Percentiles rank a stretch among this genome's conserved stretches.
Conservation (phyloP, 768 basidiomycete species). For the Terana coerulea region DNA sequence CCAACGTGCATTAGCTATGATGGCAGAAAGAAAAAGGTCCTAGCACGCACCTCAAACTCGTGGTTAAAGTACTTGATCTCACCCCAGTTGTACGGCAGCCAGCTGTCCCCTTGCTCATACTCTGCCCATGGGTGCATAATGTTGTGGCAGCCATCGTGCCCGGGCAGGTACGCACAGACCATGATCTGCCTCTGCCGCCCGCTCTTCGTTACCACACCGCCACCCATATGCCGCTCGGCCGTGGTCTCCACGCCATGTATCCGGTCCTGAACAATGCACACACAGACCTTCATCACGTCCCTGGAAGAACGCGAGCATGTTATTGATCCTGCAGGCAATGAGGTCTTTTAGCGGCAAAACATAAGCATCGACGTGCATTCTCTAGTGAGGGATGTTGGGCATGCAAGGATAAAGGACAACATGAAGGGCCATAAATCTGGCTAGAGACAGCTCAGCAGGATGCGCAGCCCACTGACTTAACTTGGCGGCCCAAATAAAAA, state of each 20-base stretch:
- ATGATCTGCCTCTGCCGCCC: conserved; percentile 38
- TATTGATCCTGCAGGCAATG: no score
- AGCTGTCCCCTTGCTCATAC: conserved; percentile 40
- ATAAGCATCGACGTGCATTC: no score
- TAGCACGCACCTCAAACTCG: conserved; percentile 47
- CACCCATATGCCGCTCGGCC: neutral
- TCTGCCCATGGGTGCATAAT: conserved; percentile 41
- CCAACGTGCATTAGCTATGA: no score
- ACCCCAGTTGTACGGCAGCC: conserved; percentile 61
- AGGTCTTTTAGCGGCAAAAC: no score
- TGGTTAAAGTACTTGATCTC: conserved; percentile 54
- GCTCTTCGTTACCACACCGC: conserved; percentile 17
- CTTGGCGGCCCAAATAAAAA: no score
- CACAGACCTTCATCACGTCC: conserved; percentile 57
- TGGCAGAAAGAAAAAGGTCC: no score
- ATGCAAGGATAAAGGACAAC: no score
- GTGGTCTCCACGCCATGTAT: conserved; percentile 32
- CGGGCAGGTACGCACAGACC: conserved; percentile 58
- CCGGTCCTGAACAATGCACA: conserved; percentile 43
- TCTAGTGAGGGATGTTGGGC: no score
- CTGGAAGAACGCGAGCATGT: conserved; percentile 54
- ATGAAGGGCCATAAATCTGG: no score
- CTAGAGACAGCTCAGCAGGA: no score
- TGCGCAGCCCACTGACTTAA: no score
- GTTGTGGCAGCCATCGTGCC: conserved; percentile 64